phyloP scores from a whole-genome alignment of 2,329 filamentous ascomycete genomes.

The Sarocladium oryzae region DNA sequence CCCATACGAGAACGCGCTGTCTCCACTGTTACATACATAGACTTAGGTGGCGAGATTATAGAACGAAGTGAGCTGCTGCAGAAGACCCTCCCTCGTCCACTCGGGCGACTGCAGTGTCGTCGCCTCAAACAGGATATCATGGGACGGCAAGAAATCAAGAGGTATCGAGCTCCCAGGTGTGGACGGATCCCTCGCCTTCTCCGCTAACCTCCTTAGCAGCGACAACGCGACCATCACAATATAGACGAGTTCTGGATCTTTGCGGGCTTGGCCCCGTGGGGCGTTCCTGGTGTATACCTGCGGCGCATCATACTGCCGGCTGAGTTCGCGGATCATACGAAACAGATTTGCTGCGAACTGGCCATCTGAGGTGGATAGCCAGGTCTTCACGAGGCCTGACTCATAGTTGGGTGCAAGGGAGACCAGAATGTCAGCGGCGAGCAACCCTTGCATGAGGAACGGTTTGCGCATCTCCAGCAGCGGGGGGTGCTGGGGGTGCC shows the following conservation, averaged over 20 bases:
- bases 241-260: slow-evolving; percentile 49
- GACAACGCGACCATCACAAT: slow-evolving; percentile 64
- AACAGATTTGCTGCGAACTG: slow-evolving; percentile 71
- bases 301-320: slow-evolving; percentile 51
- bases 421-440: slow-evolving; percentile 83
- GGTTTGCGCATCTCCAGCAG: slow-evolving; percentile 80
- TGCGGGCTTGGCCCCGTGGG: slow-evolving; percentile 27
- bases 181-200: slow-evolving; percentile 58
- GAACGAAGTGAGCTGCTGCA: slow-evolving; percentile 61
- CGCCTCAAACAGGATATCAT: slow-evolving; percentile 60
- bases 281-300: slow-evolving; percentile 26
- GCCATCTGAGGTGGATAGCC: slow-evolving; percentile 78
- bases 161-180: slow-evolving; percentile 46
- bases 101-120: slow-evolving; percentile 58
- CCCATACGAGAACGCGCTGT: not conserved
- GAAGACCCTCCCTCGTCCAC: slow-evolving; percentile 57
- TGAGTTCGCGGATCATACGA: slow-evolving; percentile 66
- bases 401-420: slow-evolving; percentile 68
- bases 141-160: slow-evolving; percentile 56
- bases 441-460: slow-evolving; percentile 82
- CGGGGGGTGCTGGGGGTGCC: slow-evolving; percentile 53
- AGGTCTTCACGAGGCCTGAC: slow-evolving; percentile 63
- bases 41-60: slow-evolving; percentile 21
- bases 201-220: slow-evolving; percentile 60
- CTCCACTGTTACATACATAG: not conserved